Base-by-base conservation (phyloP, 805 yeast species). In the Starmerella sirachaensis region DNA sequence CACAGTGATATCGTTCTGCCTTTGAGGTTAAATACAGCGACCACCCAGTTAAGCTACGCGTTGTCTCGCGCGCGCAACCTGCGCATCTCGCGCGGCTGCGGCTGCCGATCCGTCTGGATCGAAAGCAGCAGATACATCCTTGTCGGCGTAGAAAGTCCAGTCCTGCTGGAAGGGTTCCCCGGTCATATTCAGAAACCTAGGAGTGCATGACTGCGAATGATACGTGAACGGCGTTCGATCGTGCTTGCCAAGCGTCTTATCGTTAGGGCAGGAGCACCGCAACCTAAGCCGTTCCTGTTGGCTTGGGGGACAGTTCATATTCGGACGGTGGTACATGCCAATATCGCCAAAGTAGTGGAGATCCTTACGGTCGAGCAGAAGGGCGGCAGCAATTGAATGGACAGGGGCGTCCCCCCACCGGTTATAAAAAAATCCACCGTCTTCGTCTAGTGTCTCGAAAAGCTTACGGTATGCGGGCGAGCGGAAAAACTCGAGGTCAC, bases 401-500 rank as follows among this genome's bases (percentile, higher is more conserved):
- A 88, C 76, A 0, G 96, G 94, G 0, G 96, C 95, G 65, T 88
- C 97, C 2, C 97, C 97, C 97, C 97, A 88, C 52, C 98, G 64
- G 57, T 91, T 95, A 37, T 70, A 68, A 68, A 76, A 85, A 54
- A 88, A 86, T 0, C 97, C 96, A 9, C 86, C 83, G 4, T 74
- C 62, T 6, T 58, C 34, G 39, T 91, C 96, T 33, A 88, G 58
- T 48, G 64, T 70, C 27, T 74, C 61, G 56, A 82, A 83, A 56
- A 76, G 86, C 18, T 65, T 64, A 34, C 72, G 66, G 58, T 88
- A 91, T 16, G 66, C 56, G 5, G 70, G 67, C 17, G 80, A 72
- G 29, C 69, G 65, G 64, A 83, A 86, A 14, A 86, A 57, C 49
- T 78, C 85, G 2, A 85, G 70, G 37, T 81, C 63, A 4, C 95